Evolutionary conservation across 2,329 filamentous ascomycete species (phyloP).

Genomic region (Colletotrichum phormii): DNA sequence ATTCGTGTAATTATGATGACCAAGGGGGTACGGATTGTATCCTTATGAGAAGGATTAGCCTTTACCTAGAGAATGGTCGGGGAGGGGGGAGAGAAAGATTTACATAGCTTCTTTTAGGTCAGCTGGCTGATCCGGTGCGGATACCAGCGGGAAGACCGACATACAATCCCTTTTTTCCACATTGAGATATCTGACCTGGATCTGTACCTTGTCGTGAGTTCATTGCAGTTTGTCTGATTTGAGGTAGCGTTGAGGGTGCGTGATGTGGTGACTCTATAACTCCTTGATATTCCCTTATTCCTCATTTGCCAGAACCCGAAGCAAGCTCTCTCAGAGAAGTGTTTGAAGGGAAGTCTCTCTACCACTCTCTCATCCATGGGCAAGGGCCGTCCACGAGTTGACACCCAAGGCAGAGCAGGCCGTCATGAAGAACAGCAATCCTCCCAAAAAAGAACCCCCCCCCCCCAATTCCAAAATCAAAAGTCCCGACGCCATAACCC

Average conservation of each 20-base stretch:
- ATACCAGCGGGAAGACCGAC: constrained; percentile 21
- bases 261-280: not conserved
- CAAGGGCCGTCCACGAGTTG: not conserved
- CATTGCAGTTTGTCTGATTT: not conserved
- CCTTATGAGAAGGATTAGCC: too few species aligned
- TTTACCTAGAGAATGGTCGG: constrained; percentile 17
- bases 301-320: too few species aligned
- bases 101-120: constrained; percentile 32
- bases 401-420: not conserved
- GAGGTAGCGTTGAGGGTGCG: not conserved
- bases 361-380: too few species aligned
- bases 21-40: not conserved
- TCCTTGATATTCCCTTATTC: not conserved
- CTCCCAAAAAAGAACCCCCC: not conserved
- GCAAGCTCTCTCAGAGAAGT: too few species aligned
- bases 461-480: not conserved
- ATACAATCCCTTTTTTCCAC: not conserved
- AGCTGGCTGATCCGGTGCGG: constrained; percentile 37
- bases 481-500: not conserved
- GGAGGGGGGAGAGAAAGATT: not conserved
- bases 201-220: too few species aligned
- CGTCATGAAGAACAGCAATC: not conserved
- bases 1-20: constrained; percentile 28
- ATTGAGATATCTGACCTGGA: not conserved
- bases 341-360: too few species aligned